These are phyloP conservation scores for Exophiala xenobiotica DNA, from an alignment of 2,329 filamentous ascomycete genomes.

Conservation along the genomic window DNA sequence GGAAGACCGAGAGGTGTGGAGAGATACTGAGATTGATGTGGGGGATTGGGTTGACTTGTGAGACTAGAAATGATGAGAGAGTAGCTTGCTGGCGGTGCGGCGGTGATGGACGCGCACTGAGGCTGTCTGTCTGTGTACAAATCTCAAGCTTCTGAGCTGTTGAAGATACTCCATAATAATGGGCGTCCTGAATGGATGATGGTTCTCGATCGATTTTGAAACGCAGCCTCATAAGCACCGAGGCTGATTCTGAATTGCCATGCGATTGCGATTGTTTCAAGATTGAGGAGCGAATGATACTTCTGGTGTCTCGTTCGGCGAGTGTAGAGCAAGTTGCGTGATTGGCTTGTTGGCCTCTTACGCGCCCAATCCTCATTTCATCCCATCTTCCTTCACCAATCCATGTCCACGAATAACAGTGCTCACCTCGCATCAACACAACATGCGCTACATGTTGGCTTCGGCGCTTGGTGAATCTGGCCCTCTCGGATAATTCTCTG, in stretches of 20 bases:
- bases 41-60: neutral
- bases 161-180: neutral
- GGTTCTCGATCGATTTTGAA: conserved; percentile 7
- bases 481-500: conserved; percentile 15
- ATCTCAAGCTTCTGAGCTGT: neutral
- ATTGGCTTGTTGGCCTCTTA: neutral
- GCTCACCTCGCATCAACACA: conserved; percentile 9
- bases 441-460: conserved; percentile 10
- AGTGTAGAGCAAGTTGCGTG: neutral
- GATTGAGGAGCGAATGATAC: neutral
- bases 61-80: neutral
- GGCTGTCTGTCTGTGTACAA: neutral
- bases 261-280: conserved; percentile 4
- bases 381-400: conserved; percentile 16
- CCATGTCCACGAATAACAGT: conserved; percentile 14
- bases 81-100: neutral
- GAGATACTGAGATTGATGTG: conserved; percentile 24
- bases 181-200: neutral
- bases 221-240: conserved; percentile 8
- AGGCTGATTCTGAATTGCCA: neutral
- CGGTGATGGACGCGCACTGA: neutral
- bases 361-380: conserved; percentile 1
- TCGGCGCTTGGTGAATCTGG: conserved; percentile 19
- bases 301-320: neutral
- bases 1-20: conserved; percentile 23